Base-by-base conservation (phyloP, 176 grass and related monocot genomes). In the Canna indica region DNA sequence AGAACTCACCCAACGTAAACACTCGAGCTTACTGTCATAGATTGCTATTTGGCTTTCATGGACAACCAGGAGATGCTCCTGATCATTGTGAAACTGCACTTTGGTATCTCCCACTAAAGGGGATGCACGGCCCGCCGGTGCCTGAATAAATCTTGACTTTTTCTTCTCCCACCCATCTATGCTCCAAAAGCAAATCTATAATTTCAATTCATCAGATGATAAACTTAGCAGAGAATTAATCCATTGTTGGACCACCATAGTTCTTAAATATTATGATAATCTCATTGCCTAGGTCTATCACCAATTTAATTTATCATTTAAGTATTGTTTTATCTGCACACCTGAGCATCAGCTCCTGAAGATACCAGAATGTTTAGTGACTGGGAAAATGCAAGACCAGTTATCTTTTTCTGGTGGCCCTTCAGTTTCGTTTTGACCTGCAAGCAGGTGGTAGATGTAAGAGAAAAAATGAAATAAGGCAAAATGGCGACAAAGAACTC, bases 81-180 rank as follows among this genome's bases (percentile, higher is more conserved):
- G 94, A 73, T 97, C 89, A 85, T 93, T 97, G 77, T 97, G 94
- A 74, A 97, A 93, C 77, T 90, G 86, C 70, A 97, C 86, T 75
- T 87, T 92, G 28, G 86, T 97, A 69, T 97, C 94, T 24, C 94
- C 94, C 68, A 81, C 92, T 76, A 91, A 67, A 36, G 70, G 83
- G 64, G 59, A 64, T 63, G 83, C 79, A 72, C 94, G 80, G 50
- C 83, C 85, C 60, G 83, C 31, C 1, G 80, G 80, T 30, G 75
- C 46, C 74, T 93, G 94, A 63, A 97, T 97, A 71, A 92, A 97
- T 74, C 84, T 83, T 10, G 94, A 77, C 66, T 83, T 97, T 75
- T 97, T 97, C 73, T 92, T 92, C 73, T 97, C 94, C 94, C 94
- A 97, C 22, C 89, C 79, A 77, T 97, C 94, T 69, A 93, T 93